Evolutionary conservation across 2,329 filamentous ascomycete genomes (phyloP).

Genomic region (Grosmannia serpens): DNA sequence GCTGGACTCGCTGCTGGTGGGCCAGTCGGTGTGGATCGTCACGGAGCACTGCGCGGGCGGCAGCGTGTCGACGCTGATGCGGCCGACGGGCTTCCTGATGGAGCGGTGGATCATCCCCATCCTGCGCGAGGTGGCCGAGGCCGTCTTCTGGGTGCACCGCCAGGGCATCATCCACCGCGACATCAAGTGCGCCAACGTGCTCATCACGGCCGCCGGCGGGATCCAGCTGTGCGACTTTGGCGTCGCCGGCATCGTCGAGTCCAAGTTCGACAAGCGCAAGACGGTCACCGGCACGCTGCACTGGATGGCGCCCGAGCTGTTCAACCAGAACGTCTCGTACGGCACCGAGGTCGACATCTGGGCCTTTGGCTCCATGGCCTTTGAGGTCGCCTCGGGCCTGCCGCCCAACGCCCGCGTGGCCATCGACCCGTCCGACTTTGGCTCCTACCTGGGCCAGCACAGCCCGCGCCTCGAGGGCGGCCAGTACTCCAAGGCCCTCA

Average conservation of each 20-base stretch:
- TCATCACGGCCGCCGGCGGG: slow-evolving; percentile 63
- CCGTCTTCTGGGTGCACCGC: slow-evolving; percentile 55
- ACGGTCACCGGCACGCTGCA: slow-evolving; percentile 75
- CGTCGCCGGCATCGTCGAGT: slow-evolving; percentile 67
- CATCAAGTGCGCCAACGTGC: slow-evolving; percentile 68
- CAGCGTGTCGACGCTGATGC: slow-evolving; percentile 64
- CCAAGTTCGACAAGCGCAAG: slow-evolving; percentile 62
- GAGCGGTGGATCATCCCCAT: slow-evolving; percentile 45
- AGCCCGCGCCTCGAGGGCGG: slow-evolving; percentile 60
- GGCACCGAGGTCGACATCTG: slow-evolving; percentile 70
- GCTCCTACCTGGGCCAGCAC: slow-evolving; percentile 45
- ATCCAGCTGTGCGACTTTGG: slow-evolving; percentile 81
- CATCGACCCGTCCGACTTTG: slow-evolving; percentile 38
- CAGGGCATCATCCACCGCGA: slow-evolving; percentile 61
- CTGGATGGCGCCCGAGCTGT: slow-evolving; percentile 79
- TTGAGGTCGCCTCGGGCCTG: slow-evolving; percentile 67
- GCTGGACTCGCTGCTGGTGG: slow-evolving; percentile 66
- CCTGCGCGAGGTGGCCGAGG: slow-evolving; percentile 53
- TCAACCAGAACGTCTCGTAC: slow-evolving; percentile 49
- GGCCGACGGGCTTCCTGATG: slow-evolving; percentile 55
- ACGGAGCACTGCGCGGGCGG: slow-evolving; percentile 80
- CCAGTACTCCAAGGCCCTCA: slow-evolving; percentile 56
- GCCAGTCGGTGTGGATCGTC: slow-evolving; percentile 76
- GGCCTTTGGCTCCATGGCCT: slow-evolving; percentile 73
- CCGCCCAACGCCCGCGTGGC: slow-evolving; percentile 53